Evolutionary conservation across 75 land plant genomes (phyloP).

Genomic region (Sequoia sempervirens): DNA sequence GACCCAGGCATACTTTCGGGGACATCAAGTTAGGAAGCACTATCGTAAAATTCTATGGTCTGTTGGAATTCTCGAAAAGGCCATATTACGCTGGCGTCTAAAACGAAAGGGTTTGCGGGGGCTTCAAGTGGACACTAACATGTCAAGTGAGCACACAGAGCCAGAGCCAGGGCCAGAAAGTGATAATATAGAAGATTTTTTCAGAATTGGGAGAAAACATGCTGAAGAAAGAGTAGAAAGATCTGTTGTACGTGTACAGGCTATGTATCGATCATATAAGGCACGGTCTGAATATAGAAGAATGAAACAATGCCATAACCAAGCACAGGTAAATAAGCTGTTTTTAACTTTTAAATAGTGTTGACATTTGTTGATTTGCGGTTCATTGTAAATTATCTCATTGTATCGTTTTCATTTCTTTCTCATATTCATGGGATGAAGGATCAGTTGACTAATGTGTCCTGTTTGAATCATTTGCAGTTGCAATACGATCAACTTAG

Average conservation of each 20-base stretch:
- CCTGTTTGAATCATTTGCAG: constrained; percentile 8
- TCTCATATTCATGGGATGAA: neutral
- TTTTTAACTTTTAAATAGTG: neutral
- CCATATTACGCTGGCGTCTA: constrained; percentile 71
- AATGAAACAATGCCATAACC: constrained; percentile 41
- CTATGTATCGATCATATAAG: constrained; percentile 61
- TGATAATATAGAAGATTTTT: constrained; percentile 55
- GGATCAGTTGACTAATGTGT: neutral
- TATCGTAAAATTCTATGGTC: constrained; percentile 79
- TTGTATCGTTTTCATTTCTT: neutral
- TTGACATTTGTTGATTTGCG: neutral
- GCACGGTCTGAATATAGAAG: constrained; percentile 67
- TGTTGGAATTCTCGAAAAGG: constrained; percentile 85
- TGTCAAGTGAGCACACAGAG: constrained; percentile 1
- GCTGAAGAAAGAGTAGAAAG: constrained; percentile 66
- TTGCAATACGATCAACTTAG: neutral
- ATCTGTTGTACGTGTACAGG: constrained; percentile 65
- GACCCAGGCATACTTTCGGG: constrained; percentile 59
- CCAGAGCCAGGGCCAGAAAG: constrained; percentile 11
- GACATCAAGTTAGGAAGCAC: constrained; percentile 55
- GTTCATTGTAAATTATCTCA: neutral
- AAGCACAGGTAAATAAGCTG: neutral
- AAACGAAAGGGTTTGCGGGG: constrained; percentile 77
- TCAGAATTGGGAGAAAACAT: constrained; percentile 44
- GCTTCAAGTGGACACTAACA: constrained; percentile 26